Percentiles rank a stretch among this genome's conserved stretches.
Conservation (phyloP, 305 asterid species). For the Fraxinus dipetala region DNA sequence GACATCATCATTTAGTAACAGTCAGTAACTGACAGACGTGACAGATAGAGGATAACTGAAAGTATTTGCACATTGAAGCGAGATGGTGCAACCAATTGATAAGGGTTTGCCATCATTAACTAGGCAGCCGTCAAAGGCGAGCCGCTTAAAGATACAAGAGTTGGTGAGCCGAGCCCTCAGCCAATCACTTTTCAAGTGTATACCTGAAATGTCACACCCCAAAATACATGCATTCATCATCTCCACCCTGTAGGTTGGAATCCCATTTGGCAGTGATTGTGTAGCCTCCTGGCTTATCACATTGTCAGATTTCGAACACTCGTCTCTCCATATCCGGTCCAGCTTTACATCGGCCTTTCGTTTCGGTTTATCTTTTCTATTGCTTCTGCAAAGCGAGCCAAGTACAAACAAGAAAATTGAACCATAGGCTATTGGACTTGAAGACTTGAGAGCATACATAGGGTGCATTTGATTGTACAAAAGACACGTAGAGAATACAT, state of each 20-base stretch:
- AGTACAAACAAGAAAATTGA: slow-evolving; percentile 8
- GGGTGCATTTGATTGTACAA: no score
- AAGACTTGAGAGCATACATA: no score
- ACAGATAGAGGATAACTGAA: neutral
- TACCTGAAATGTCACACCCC: slow-evolving; percentile 63
- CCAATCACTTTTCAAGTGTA: slow-evolving; percentile 83
- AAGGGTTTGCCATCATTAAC: slow-evolving; percentile 75
- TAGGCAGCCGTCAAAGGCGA: slow-evolving; percentile 60
- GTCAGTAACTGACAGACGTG: no score
- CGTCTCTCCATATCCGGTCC: slow-evolving; percentile 70
- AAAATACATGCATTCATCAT: slow-evolving; percentile 64
- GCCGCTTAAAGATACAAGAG: slow-evolving; percentile 67
- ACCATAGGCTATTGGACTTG: no score
- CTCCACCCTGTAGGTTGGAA: slow-evolving; percentile 83
- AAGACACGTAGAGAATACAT: no score
- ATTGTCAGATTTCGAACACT: slow-evolving; percentile 63
- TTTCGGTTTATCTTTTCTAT: neutral
- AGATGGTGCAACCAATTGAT: slow-evolving; percentile 49
- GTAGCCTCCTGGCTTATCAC: slow-evolving; percentile 71
- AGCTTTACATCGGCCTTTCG: slow-evolving; percentile 37
- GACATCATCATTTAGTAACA: no score
- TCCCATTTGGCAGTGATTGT: slow-evolving; percentile 69
- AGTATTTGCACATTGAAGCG: slow-evolving; percentile 82
- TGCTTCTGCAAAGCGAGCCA: slow-evolving; percentile 18
- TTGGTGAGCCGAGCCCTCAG: slow-evolving; percentile 76